Conservation (phyloP, 768 basidiomycete species). For the Boletus tylopilopsis region DNA sequence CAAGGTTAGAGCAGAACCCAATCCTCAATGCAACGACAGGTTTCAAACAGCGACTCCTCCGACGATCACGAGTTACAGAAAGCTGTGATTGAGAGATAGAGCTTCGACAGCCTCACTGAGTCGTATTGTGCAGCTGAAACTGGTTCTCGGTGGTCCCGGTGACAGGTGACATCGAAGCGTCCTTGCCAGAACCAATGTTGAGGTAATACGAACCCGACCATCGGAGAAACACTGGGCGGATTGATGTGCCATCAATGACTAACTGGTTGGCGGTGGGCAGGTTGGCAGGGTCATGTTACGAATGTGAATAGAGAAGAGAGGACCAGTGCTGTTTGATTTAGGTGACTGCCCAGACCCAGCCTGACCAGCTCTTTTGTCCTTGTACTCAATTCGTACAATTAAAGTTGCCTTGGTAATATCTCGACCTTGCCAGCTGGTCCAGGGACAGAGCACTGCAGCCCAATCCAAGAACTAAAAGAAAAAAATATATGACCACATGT, state of each 20-base stretch:
- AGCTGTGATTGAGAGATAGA: conserved; percentile 1
- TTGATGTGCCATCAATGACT: conserved; percentile 3
- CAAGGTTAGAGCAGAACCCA: neutral
- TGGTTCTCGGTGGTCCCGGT: neutral
- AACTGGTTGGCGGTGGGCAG: conserved; percentile 4
- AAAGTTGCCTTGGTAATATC: neutral
- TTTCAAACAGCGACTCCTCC: neutral
- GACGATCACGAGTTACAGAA: neutral
- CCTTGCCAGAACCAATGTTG: too few relatives aligned
- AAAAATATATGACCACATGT: too few relatives aligned
- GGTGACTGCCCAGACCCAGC: too few relatives aligned
- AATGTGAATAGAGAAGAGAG: too few relatives aligned
- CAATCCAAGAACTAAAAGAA: too few relatives aligned
- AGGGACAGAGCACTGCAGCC: too few relatives aligned
- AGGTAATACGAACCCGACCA: neutral
- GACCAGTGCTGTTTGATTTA: neutral
- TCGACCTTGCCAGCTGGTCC: neutral
- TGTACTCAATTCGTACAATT: neutral
- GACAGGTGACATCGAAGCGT: neutral
- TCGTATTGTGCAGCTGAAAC: neutral
- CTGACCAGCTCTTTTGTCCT: too few relatives aligned
- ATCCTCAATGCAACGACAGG: neutral
- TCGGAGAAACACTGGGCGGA: neutral
- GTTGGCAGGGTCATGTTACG: neutral
- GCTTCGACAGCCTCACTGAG: neutral